Evolutionary conservation across 2,329 filamentous ascomycete species (phyloP).

Genomic region (Akanthomyces muscarius): DNA sequence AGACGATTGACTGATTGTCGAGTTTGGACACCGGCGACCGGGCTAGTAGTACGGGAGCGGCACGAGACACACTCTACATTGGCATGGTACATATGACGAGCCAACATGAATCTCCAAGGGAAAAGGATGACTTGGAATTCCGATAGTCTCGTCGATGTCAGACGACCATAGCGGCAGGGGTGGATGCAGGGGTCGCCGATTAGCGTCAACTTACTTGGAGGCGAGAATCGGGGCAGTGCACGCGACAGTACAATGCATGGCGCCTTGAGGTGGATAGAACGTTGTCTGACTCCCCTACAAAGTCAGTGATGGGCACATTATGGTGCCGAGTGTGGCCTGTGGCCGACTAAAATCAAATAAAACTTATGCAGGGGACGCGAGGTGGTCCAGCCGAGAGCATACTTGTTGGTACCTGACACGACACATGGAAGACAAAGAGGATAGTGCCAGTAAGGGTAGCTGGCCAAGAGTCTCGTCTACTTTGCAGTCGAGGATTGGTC

Average conservation of each 20-base stretch:
- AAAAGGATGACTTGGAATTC: background rate
- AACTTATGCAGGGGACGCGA: background rate
- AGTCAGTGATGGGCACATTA: background rate
- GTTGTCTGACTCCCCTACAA: background rate
- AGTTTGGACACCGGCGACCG: background rate
- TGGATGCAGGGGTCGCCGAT: background rate
- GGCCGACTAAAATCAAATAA: slow-evolving; percentile 8
- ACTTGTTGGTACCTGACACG: background rate
- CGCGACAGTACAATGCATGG: background rate
- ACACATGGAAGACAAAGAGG: background rate
- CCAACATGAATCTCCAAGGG: background rate
- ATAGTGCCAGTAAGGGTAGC: background rate
- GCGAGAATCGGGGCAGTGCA: background rate
- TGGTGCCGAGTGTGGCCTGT: background rate
- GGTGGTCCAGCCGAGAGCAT: background rate
- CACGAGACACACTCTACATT: background rate
- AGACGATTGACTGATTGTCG: background rate
- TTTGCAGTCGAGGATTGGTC: background rate
- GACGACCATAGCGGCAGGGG: background rate
- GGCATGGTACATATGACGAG: background rate
- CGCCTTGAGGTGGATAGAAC: background rate
- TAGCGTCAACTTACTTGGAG: background rate
- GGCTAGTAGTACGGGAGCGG: background rate
- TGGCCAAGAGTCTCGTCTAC: no score
- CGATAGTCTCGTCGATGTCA: background rate